Evolutionary conservation across 345 rosid species (phyloP).

Genomic region (Sisymbrium irio): DNA sequence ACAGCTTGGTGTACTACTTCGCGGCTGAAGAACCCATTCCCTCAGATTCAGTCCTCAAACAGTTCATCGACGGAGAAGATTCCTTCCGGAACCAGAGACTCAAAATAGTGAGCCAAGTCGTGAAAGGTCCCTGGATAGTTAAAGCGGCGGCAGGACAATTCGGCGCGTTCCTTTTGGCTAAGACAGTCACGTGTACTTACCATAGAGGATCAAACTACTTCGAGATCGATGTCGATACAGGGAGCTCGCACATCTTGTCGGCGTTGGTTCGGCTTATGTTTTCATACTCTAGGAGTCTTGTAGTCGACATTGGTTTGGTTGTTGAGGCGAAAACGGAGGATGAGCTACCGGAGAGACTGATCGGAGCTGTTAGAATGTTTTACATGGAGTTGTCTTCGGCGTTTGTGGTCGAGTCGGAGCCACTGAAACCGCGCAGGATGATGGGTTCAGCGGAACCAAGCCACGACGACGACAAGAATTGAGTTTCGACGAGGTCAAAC

Average conservation of each 20-base stretch:
- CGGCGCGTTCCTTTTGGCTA: conserved; percentile 67
- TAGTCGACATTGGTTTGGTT: conserved; percentile 69
- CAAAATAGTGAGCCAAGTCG: conserved; percentile 70
- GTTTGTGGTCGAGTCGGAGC: conserved; percentile 35
- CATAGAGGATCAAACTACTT: conserved; percentile 69
- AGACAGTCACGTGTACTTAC: conserved; percentile 57
- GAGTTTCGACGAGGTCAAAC: too few relatives aligned
- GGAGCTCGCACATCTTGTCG: conserved; percentile 55
- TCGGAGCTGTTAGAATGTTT: conserved; percentile 69
- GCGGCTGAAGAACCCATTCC: conserved; percentile 63
- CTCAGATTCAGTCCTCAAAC: conserved; percentile 51
- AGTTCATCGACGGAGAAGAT: conserved; percentile 56
- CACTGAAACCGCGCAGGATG: conserved; percentile 31
- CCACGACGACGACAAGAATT: conserved; percentile 33
- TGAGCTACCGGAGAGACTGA: conserved; percentile 76
- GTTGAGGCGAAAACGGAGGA: conserved; percentile 67
- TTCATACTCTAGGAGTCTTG: conserved; percentile 50
- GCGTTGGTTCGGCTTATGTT: conserved; percentile 53
- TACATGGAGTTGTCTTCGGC: conserved; percentile 78
- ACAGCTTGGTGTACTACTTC: conserved; percentile 63
- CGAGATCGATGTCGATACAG: conserved; percentile 71
- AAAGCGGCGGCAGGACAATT: conserved; percentile 63
- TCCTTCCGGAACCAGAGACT: conserved; percentile 63
- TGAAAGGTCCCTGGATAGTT: conserved; percentile 80
- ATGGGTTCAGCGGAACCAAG: conserved; percentile 47